Evolutionary conservation across 164 flowering plant species (phyloP).

Genomic region (Annona cherimola): DNA sequence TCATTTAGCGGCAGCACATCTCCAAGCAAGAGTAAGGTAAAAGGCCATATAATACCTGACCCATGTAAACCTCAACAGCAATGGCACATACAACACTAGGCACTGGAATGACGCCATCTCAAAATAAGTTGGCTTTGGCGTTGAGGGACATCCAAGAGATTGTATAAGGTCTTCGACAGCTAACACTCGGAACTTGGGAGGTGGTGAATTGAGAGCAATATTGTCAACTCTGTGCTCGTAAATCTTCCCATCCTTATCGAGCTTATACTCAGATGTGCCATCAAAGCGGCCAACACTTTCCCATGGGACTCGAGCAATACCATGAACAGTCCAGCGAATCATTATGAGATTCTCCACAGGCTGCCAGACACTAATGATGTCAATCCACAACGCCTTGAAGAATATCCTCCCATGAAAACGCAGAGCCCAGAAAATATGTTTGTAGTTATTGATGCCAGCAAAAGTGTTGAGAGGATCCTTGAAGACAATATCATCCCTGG

Average conservation of each 20-base stretch:
- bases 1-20: background rate
- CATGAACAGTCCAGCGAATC: conserved; percentile 80
- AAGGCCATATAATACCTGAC: background rate
- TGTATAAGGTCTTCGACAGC: conserved; percentile 55
- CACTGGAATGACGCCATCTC: conserved; percentile 31
- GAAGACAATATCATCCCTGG: conserved; percentile 81
- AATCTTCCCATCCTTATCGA: conserved; percentile 80
- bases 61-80: background rate
- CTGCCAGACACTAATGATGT: conserved; percentile 68
- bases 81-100: background rate
- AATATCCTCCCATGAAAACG: conserved; percentile 70
- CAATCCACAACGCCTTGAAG: conserved; percentile 66
- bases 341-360: conserved; percentile 63
- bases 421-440: conserved; percentile 70
- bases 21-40: background rate
- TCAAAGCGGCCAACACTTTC: conserved; percentile 76
- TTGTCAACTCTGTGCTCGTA: conserved; percentile 78
- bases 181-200: conserved; percentile 47
- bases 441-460: conserved; percentile 73
- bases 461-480: conserved; percentile 81
- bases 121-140: conserved; percentile 75
- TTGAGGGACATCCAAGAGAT: conserved; percentile 58
- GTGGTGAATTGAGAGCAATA: conserved; percentile 61
- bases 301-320: conserved; percentile 80
- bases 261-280: conserved; percentile 75